These are phyloP conservation scores for Umbelopsis sp. DNA, from an alignment of 371 early-diverging fungal genomes.

Conservation along the genomic window DNA sequence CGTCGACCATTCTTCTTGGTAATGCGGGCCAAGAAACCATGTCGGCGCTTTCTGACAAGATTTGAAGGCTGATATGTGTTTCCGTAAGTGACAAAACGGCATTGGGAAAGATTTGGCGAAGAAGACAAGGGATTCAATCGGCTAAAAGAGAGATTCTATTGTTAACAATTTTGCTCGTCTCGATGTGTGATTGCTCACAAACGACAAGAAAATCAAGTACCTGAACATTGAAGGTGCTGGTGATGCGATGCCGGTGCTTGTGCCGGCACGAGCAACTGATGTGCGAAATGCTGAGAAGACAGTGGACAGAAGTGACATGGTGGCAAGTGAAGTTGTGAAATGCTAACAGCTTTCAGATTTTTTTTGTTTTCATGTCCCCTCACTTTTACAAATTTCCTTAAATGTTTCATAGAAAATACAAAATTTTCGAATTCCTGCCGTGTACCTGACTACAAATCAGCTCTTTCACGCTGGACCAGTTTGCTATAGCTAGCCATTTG, in stretches of 20 bases:
- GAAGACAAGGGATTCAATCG: constrained; percentile 10
- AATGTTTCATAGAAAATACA: too few relatives aligned
- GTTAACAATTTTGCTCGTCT: too few relatives aligned
- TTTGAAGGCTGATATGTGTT: constrained; percentile 93
- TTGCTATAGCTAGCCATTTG: too few relatives aligned
- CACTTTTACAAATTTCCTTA: too few relatives aligned
- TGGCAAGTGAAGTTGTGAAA: background rate
- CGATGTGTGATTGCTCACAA: background rate
- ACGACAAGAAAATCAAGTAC: background rate
- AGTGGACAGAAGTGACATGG: constrained; percentile 7
- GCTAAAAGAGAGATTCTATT: background rate
- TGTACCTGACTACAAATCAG: too few relatives aligned
- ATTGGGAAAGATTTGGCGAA: constrained; percentile 44
- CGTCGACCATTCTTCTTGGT: constrained; percentile 81
- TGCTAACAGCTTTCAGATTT: too few relatives aligned
- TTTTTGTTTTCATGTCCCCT: too few relatives aligned
- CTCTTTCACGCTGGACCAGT: too few relatives aligned
- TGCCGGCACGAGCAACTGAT: background rate
- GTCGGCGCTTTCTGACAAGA: constrained; percentile 87
- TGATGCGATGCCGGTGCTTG: background rate
- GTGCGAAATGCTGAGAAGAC: constrained; percentile 13
- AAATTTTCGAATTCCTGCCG: too few relatives aligned
- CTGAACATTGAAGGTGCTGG: background rate
- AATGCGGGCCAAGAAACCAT: constrained; percentile 88
- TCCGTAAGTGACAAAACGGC: constrained; percentile 81